Conservation (phyloP, 441 rosid genomes). For the Erodium texanum region DNA sequence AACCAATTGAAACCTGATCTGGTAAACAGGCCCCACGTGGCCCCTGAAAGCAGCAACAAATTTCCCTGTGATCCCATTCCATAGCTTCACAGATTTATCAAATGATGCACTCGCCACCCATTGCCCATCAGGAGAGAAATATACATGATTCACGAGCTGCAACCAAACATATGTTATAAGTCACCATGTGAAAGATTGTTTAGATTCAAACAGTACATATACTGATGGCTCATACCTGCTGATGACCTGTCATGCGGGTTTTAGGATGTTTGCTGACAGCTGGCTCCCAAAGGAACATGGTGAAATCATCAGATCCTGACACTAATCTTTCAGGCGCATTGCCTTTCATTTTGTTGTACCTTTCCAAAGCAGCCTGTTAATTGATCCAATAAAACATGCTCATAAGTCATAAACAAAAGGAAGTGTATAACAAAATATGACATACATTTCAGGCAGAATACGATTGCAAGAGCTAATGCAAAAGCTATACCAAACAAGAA, state of each 20-base stretch:
- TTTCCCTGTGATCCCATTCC: constrained; percentile 88
- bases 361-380: constrained; percentile 61
- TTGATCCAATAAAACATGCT: constrained; percentile 1
- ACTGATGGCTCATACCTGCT: constrained; percentile 43
- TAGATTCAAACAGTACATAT: not conserved
- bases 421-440: not conserved
- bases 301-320: constrained; percentile 94
- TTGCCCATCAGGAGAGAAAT: constrained; percentile 94
- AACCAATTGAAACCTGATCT: constrained; percentile 50
- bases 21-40: constrained; percentile 96
- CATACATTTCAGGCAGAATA: not conserved
- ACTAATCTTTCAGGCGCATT: constrained; percentile 84
- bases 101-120: constrained; percentile 99
- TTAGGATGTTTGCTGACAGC: constrained; percentile 76
- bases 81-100: constrained; percentile 84
- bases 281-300: constrained; percentile 99
- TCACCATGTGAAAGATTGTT: no score
- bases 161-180: no score
- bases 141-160: constrained; percentile 95
- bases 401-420: not conserved
- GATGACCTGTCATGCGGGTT: constrained; percentile 91
- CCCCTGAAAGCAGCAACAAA: constrained; percentile 85
- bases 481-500: constrained; percentile 10
- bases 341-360: constrained; percentile 78
- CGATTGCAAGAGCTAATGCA: not conserved